These are phyloP conservation scores for Stephanodiscus triporus DNA, from an alignment of 108 stramenopile genomes.

Conservation along the genomic window DNA sequence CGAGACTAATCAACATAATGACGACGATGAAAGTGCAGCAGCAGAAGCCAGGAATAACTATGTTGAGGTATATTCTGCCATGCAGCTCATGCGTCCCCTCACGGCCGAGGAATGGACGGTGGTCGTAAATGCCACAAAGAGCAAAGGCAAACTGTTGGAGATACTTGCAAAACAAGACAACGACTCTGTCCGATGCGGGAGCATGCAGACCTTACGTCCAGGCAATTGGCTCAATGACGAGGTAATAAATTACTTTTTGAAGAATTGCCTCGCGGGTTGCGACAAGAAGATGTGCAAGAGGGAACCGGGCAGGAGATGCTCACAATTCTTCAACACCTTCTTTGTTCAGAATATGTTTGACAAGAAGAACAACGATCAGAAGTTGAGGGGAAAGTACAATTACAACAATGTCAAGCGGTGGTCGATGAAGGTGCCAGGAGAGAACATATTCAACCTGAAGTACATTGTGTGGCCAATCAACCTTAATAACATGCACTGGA, in stretches of 20 bases:
- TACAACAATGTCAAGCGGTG: slow-evolving; percentile 92
- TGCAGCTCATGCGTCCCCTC: slow-evolving; percentile 64
- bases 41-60: too few relatives aligned
- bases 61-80: too few relatives aligned
- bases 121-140: slow-evolving; percentile 59
- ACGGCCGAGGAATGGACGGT: slow-evolving; percentile 64
- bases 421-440: slow-evolving; percentile 90
- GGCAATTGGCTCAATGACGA: slow-evolving; percentile 97
- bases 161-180: slow-evolving; percentile 63
- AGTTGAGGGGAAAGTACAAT: slow-evolving; percentile 77
- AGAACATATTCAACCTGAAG: slow-evolving; percentile 91
- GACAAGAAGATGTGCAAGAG: slow-evolving; percentile 74
- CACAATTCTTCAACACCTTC: slow-evolving; percentile 95
- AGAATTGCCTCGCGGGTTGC: slow-evolving; percentile 76
- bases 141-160: slow-evolving; percentile 48
- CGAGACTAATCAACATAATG: too few relatives aligned
- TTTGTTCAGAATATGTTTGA: slow-evolving; percentile 93
- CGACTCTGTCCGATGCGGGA: slow-evolving; percentile 72
- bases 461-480: slow-evolving; percentile 94
- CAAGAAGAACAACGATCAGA: slow-evolving; percentile 57
- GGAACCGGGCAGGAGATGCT: slow-evolving; percentile 63
- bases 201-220: slow-evolving; percentile 69
- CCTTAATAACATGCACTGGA: slow-evolving; percentile 91
- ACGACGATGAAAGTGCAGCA: too few relatives aligned
- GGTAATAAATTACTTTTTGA: slow-evolving; percentile 94